Evolutionary conservation across 73 alveolate species (phyloP).

Genomic region (Paramecium caudatum): DNA sequence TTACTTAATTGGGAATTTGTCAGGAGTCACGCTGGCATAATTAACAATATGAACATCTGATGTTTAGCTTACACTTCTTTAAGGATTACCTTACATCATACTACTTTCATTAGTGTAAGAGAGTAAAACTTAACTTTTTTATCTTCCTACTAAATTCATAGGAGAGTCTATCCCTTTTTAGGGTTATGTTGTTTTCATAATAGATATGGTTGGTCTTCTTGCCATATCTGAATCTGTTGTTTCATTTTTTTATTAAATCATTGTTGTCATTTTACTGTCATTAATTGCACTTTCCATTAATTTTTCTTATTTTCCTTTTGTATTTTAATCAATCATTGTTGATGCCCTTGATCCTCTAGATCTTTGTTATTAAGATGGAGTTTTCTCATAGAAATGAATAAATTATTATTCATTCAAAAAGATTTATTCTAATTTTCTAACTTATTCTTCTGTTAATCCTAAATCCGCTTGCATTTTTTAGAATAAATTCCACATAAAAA

Average conservation of each 20-base stretch:
- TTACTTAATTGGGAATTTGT: neutral
- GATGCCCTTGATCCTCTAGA: constrained; percentile 43
- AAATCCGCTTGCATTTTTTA: constrained; percentile 43
- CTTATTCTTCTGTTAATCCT: constrained; percentile 57
- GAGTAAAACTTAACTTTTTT: constrained; percentile 10
- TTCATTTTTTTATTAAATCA: constrained; percentile 12
- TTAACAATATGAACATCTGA: constrained; percentile 59
- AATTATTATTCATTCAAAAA: constrained; percentile 57
- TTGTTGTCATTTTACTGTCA: constrained; percentile 32
- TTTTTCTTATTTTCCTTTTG: neutral
- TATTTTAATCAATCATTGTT: neutral
- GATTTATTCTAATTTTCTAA: constrained; percentile 4
- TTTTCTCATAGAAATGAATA: constrained; percentile 35
- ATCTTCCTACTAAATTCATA: constrained; percentile 39
- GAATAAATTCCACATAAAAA: constrained; percentile 33
- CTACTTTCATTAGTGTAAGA: constrained; percentile 63
- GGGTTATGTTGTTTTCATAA: constrained; percentile 33
- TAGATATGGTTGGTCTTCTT: constrained; percentile 27
- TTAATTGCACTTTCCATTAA: neutral
- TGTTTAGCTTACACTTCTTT: constrained; percentile 51
- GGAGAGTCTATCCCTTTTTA: constrained; percentile 19
- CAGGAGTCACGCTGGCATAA: constrained; percentile 40
- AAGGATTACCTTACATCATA: neutral
- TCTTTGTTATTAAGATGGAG: constrained; percentile 10
- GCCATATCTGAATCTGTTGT: constrained; percentile 18